Base-by-base conservation (phyloP, 2,329 filamentous ascomycete species). In the Xylariales sp. region DNA sequence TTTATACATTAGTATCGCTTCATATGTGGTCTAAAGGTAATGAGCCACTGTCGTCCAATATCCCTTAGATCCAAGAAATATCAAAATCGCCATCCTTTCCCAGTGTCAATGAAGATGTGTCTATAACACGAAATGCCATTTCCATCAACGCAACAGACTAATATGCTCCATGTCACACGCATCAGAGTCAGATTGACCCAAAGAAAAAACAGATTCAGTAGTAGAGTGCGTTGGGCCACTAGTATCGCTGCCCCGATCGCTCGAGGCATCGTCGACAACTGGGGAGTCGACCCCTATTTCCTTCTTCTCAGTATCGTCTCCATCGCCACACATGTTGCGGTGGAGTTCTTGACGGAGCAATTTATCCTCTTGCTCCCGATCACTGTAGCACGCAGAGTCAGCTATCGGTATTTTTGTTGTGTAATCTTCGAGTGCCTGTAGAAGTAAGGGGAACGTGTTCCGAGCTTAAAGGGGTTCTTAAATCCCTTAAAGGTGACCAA, bases 161-260 rank as follows among this genome's bases (percentile, higher is more conserved):
- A 50, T 32, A 12, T 50, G 50, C 14, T 45, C 39, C 7, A 16
- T 32, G 14, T 66, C 61, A 12, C 14, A 18, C 12, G 14, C 18
- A 16, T 69, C 69, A 12, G 50, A 64, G 9, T 65, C 61, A 1
- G 58, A 65, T 1, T 54, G 49, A 28, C 28, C 14, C 1, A 62
- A 67, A 2, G 69, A 71, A 8, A 52, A 18, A 12, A 49, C 10
- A 16, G 69, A 68, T 14, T 45, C 64, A 3, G 34, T 45, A 32
- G 30, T n/a, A 16, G 55, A 59, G 23, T 49, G 14, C 50, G 56
- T 63, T 3, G 48, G 18, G 36, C 53, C 64, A 28, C 69, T 71
- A 10, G 69, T 71, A 39, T 72, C 69, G 39, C 69, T 71, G 1
- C 71, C 71, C 9, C 67, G 62, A 60, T 72, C 69, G 18, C 69